Evolutionary conservation across 1,284 basidiomycete species (phyloP), one percentile per base, ranked within the genome.

Genomic region (Microstroma glucosiphilum): DNA sequence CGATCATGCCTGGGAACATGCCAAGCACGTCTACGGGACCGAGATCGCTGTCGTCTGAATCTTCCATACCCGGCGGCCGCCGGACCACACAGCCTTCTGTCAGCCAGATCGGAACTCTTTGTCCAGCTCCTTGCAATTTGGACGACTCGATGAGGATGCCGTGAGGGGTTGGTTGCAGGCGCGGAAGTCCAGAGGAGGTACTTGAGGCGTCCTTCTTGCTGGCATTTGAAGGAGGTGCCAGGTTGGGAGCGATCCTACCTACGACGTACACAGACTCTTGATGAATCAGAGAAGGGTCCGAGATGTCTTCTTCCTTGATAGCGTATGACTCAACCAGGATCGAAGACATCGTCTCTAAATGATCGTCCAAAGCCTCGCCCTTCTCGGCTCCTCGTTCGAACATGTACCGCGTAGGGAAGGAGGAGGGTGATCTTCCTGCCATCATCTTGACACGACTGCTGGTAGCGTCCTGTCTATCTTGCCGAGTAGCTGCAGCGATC

Each of bases 1-100:
- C 88, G 55, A 98, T 87, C 46, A 88, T 87, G 1, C 96, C 96
- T 0, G 92, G 91, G 76, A 93, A 98, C 40, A 98, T 77, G 0
- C 89, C 87, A 23, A 76, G 55, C 17, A 66, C 64, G 13, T 66
- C 30, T 13, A 21, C 57, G 40, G 26, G 21, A 43, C 42, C 26
- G 4, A 25, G 64, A 62, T 2, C 40, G 57, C 3, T 51, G 46
- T 13, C 40, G 3, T 67, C 69, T 4, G 65, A 68, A 6, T 55
- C 55, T 23, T 69, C 66, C 12, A 66, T 58, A 11, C 68, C 72
- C 0, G 68, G 71, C 41, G 71, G 65, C 25, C 65, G 60, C 19
- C 51, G 51, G 6, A 76, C 66, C 1, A 53, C 59, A 51, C 73
- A 75, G 1, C 64, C 63, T 2, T 66, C 59, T 9, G 63, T 49